These are phyloP conservation scores for Tetracladium setigerum DNA, from an alignment of 495 filamentous ascomycete genomes.

Conservation along the genomic window DNA sequence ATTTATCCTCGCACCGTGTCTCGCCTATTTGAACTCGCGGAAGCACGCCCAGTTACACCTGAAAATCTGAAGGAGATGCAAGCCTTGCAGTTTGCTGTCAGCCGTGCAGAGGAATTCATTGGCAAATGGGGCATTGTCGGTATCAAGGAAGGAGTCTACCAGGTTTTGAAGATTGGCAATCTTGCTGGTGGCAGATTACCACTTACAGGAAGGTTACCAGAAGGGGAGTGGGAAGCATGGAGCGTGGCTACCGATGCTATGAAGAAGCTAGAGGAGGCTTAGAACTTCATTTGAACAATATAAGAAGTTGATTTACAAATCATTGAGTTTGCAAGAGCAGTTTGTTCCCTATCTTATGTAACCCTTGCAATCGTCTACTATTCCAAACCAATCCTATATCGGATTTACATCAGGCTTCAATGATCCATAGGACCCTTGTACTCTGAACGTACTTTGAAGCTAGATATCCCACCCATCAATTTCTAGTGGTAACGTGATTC, in stretches of 20 bases:
- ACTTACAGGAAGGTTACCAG: conserved; percentile 25
- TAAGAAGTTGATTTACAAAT: too few species aligned
- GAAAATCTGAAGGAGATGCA: conserved; percentile 21
- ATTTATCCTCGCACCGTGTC: conserved; percentile 34
- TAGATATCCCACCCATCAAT: too few species aligned
- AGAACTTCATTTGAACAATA: too few species aligned
- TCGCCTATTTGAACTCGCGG: conserved; percentile 27
- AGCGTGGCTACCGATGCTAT: conserved; percentile 24
- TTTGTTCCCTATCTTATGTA: too few species aligned
- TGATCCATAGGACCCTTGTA: too few species aligned
- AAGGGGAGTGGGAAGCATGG: conserved; percentile 35
- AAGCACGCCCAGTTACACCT: conserved; percentile 15
- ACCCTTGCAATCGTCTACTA: too few species aligned
- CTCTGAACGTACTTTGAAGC: too few species aligned
- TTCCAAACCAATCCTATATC: too few species aligned
- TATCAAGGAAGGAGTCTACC: conserved; percentile 34
- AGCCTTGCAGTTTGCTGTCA: conserved; percentile 30
- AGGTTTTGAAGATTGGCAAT: conserved; percentile 30
- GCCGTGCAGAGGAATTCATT: conserved; percentile 34
- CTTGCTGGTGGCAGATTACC: conserved; percentile 31
- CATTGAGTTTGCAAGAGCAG: too few species aligned
- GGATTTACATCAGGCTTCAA: too few species aligned
- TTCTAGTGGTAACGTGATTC: too few species aligned
- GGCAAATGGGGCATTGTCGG: conserved; percentile 31
- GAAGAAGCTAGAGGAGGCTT: conserved; percentile 18